Evolutionary conservation across 2,329 filamentous ascomycete genomes (phyloP).

Genomic region (Chaetomiaceae sp.): DNA sequence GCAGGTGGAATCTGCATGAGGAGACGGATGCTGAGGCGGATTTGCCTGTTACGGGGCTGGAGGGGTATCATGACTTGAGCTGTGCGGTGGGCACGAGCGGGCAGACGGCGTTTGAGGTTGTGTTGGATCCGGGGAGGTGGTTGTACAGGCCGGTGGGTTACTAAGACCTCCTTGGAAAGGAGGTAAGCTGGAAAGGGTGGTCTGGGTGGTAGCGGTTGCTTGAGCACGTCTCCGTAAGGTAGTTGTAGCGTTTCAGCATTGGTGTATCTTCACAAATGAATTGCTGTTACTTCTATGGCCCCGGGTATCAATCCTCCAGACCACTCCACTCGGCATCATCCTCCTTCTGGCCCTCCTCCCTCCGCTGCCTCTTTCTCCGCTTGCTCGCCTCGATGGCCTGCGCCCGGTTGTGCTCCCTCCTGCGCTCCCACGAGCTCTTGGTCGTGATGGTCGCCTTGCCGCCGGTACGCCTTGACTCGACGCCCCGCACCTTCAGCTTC

Average conservation of each 20-base stretch:
- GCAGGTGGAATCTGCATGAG: conserved; percentile 70
- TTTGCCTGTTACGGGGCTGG: conserved; percentile 60
- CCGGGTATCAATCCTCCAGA: conserved; percentile 25
- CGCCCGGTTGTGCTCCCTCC: conserved; percentile 61
- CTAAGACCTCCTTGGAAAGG: background rate
- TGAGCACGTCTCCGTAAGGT: too few species aligned
- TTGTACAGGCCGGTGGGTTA: conserved; percentile 39
- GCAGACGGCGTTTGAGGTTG: conserved; percentile 62
- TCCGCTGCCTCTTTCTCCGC: conserved; percentile 43
- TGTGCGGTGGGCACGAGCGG: conserved; percentile 69
- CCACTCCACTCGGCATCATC: conserved; percentile 29
- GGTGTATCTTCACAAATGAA: background rate
- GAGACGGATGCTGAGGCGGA: conserved; percentile 62
- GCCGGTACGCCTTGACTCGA: conserved; percentile 60
- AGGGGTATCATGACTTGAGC: conserved; percentile 67
- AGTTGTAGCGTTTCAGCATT: background rate
- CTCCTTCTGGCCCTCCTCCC: conserved; percentile 17
- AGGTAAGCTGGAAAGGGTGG: background rate
- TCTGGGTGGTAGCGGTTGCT: background rate
- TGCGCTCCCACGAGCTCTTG: conserved; percentile 71
- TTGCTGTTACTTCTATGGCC: background rate
- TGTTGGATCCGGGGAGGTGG: conserved; percentile 59
- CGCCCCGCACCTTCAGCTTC: conserved; percentile 74
- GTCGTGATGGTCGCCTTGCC: conserved; percentile 69
- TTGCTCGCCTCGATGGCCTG: conserved; percentile 61